Evolutionary conservation across 2,329 filamentous ascomycete genomes (phyloP).

Genomic region (Thermothelomyces thermophilus): DNA sequence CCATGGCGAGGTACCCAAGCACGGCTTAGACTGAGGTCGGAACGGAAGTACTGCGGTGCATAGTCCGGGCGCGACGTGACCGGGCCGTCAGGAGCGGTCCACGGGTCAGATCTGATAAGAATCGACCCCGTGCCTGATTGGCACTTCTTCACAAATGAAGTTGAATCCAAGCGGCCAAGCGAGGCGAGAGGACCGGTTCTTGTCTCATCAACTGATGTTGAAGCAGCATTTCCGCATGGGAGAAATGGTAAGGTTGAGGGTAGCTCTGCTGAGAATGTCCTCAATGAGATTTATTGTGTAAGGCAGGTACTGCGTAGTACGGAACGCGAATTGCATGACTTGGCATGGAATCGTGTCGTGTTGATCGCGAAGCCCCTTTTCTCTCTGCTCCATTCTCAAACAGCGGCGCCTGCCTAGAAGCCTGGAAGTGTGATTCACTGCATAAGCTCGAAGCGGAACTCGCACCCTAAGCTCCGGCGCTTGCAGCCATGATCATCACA

Average conservation of each 20-base stretch:
- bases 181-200: no score
- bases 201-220: no score
- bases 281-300: no score
- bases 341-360: no score
- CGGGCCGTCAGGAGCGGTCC: background rate
- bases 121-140: no score
- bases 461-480: conserved; percentile 9
- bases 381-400: background rate
- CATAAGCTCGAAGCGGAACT: conserved; percentile 8
- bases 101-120: background rate
- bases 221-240: no score
- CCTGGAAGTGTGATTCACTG: background rate
- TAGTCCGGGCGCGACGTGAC: no score
- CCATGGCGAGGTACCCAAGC: no score
- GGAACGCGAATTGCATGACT: no score
- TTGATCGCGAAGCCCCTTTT: background rate
- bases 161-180: no score
- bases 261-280: background rate
- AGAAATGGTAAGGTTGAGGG: background rate
- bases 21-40: background rate
- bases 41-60: background rate
- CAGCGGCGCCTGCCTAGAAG: background rate
- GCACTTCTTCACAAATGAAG: no score
- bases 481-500: conserved; percentile 8
- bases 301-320: no score